phyloP scores from a whole-genome alignment of 176 grass and related monocot genomes.

The Phragmites australis region DNA sequence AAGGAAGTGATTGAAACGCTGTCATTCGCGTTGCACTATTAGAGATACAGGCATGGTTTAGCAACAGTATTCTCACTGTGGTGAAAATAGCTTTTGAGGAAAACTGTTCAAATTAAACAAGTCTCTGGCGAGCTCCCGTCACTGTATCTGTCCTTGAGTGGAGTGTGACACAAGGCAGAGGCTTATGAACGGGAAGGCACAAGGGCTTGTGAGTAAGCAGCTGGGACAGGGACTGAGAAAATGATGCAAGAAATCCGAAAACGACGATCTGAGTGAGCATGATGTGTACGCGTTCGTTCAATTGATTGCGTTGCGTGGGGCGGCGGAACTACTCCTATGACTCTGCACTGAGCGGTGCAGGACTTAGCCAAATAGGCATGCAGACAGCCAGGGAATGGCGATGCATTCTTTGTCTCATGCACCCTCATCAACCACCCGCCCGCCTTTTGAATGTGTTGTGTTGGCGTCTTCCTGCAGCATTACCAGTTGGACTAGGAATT shows the following conservation, averaged over 20 bases:
- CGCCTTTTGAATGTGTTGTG: neutral
- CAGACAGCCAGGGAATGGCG: neutral
- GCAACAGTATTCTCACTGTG: conserved; percentile 22
- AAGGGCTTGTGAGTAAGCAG: neutral
- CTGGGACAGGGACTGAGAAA: neutral
- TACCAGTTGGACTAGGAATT: conserved; percentile 6
- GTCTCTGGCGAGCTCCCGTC: neutral
- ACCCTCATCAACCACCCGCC: conserved; percentile 17
- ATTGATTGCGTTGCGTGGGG: conserved; percentile 32
- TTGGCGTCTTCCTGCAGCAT: conserved; percentile 5
- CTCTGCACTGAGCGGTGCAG: neutral
- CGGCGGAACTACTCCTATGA: conserved; percentile 25
- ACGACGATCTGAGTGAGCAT: neutral
- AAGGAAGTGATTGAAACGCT: conserved; percentile 16
- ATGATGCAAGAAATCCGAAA: neutral
- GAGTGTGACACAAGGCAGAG: neutral
- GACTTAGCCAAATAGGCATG: neutral
- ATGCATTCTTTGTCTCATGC: conserved; percentile 21
- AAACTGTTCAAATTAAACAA: neutral
- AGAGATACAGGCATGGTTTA: conserved; percentile 22
- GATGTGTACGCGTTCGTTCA: neutral
- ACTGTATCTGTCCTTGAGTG: neutral
- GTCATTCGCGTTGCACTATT: conserved; percentile 31
- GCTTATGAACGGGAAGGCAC: neutral
- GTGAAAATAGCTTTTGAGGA: conserved; percentile 25